Evolutionary conservation across 306 rosid genomes (phyloP).

Genomic region (Carpinus viminea): DNA sequence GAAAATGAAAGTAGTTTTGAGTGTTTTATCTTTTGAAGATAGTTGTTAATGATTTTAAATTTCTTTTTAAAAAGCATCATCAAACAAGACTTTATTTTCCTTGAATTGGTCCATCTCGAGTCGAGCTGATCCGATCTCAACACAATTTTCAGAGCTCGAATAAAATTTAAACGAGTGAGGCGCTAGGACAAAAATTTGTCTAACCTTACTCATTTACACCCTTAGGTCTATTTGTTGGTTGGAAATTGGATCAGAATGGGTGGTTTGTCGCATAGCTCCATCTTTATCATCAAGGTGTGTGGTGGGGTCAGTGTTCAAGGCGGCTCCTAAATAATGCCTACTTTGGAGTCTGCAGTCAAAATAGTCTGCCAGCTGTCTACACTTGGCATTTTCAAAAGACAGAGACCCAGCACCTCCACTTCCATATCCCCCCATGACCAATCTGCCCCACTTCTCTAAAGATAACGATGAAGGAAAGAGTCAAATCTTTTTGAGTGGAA

Average conservation of each 20-base stretch:
- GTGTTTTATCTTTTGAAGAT: no score
- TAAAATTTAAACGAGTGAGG: no score
- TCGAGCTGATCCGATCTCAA: no score
- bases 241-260: neutral
- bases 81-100: no score
- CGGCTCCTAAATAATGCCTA: constrained; percentile 21
- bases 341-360: constrained; percentile 29
- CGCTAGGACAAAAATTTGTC: no score
- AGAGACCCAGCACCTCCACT: no score
- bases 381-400: neutral
- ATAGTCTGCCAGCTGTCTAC: constrained; percentile 13
- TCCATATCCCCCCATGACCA: neutral
- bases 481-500: neutral
- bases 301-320: constrained; percentile 35
- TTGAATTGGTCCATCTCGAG: no score
- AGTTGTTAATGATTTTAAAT: no score
- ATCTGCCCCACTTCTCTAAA: neutral
- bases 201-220: no score
- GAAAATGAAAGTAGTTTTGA: no score
- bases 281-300: neutral
- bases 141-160: no score
- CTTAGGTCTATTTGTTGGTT: neutral
- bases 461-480: neutral
- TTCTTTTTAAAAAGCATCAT: no score
- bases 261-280: constrained; percentile 29